phyloP scores from a whole-genome alignment of 306 rosid genomes.

The Quercus engelmannii region DNA sequence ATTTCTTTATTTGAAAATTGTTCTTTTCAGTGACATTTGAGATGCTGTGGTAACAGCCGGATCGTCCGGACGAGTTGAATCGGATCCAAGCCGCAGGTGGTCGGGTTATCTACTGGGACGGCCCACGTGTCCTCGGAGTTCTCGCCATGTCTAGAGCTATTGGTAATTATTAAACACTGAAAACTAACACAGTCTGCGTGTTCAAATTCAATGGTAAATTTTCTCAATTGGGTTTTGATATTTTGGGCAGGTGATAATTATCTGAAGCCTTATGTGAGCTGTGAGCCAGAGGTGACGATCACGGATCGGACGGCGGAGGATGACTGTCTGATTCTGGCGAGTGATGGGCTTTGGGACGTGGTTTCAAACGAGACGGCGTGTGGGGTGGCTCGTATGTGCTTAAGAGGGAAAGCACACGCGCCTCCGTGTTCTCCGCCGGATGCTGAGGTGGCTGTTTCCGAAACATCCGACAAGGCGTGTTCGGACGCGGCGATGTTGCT shows the following conservation, averaged over 20 bases:
- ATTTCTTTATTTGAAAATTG: too few species aligned
- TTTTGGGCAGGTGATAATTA: slow-evolving; percentile 49
- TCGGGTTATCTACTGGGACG: slow-evolving; percentile 62
- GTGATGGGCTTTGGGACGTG: slow-evolving; percentile 73
- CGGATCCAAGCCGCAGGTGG: slow-evolving; percentile 63
- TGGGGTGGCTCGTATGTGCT: slow-evolving; percentile 57
- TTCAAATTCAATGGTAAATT: too few species aligned
- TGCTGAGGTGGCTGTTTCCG: background rate
- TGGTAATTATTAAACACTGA: slow-evolving; percentile 19
- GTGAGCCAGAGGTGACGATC: slow-evolving; percentile 60
- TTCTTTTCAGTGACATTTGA: background rate
- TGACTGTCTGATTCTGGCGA: slow-evolving; percentile 51
- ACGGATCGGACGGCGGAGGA: slow-evolving; percentile 57
- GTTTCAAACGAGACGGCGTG: slow-evolving; percentile 59
- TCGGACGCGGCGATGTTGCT: slow-evolving; percentile 50
- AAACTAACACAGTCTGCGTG: too few species aligned
- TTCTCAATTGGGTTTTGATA: too few species aligned
- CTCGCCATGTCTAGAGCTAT: slow-evolving; percentile 73
- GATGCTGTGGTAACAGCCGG: slow-evolving; percentile 43
- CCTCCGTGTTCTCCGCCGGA: background rate
- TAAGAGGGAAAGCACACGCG: slow-evolving; percentile 25
- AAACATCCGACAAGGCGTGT: slow-evolving; percentile 36
- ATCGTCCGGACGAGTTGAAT: slow-evolving; percentile 57
- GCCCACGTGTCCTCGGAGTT: slow-evolving; percentile 65
- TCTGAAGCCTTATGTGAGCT: slow-evolving; percentile 60